Percentiles rank a stretch among this genome's conserved stretches.
These are phyloP conservation scores for Ceratocystis albifundus DNA, from an alignment of 2,329 filamentous ascomycete species.

Conservation along the genomic window DNA sequence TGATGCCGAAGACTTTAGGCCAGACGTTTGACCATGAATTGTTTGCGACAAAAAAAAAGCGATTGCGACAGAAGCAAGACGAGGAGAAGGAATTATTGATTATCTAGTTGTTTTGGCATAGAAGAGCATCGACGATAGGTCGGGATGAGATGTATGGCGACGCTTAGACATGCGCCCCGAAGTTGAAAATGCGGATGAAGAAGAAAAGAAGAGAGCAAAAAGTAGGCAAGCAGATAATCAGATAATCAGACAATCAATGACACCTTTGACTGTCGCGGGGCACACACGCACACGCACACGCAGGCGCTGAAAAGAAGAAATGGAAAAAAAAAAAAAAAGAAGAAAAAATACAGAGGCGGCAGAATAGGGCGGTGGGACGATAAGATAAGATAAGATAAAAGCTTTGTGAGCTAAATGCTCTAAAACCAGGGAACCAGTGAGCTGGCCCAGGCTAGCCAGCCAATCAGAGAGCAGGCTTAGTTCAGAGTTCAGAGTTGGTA, in stretches of 20 bases:
- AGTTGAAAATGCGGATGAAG: not conserved
- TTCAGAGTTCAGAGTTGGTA: no score
- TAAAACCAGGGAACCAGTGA: not conserved
- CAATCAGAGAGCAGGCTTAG: no score
- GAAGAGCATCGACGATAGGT: no score
- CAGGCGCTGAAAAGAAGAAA: not conserved
- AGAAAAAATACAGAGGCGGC: not conserved
- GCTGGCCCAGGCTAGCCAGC: no score
- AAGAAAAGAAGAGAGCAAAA: not conserved
- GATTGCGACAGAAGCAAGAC: not conserved
- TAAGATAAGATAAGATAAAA: slow-evolving; percentile 6
- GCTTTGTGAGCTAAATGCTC: not conserved
- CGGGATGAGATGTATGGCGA: no score
- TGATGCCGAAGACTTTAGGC: not conserved
- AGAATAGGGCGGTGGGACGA: not conserved
- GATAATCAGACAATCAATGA: not conserved
- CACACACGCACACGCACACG: no score
- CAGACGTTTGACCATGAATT: not conserved
- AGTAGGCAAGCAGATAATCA: not conserved
- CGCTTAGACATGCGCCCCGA: no score
- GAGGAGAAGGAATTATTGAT: not conserved
- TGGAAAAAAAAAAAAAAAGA: not conserved
- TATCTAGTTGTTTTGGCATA: no score
- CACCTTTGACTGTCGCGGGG: not conserved
- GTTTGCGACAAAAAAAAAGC: not conserved